A percentile compares a stretch with the other conserved stretches of the same genome.
These are phyloP conservation scores for Glomus cerebriforme DNA, from an alignment of 192 early-diverging fungal genomes.

Conservation along the genomic window DNA sequence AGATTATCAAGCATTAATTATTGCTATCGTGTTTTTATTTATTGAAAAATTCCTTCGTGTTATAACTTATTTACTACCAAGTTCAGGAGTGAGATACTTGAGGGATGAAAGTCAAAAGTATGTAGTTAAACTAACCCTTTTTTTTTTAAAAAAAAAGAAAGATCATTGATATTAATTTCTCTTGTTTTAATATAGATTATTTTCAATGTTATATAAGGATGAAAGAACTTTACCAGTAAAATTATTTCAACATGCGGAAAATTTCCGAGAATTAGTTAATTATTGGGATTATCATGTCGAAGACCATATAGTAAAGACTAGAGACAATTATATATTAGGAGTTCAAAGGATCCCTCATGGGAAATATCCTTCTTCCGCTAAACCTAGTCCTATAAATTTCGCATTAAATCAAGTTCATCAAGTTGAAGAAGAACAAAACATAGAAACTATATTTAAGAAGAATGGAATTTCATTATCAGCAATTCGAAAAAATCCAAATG, in stretches of 20 bases:
- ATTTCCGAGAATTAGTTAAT: constrained; percentile 49
- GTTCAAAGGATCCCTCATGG: constrained; percentile 72
- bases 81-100: constrained; percentile 49
- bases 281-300: constrained; percentile 76
- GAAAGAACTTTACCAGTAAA: constrained; percentile 40
- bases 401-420: not conserved
- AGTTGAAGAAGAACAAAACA: not conserved
- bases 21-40: constrained; percentile 69
- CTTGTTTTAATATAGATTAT: not conserved
- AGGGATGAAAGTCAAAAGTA: constrained; percentile 35
- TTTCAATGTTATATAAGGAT: constrained; percentile 12
- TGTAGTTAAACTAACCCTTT: not conserved
- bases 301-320: constrained; percentile 83
- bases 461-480: constrained; percentile 43
- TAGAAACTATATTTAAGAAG: constrained; percentile 23
- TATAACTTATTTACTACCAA: constrained; percentile 64
- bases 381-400: not conserved
- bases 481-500: constrained; percentile 24
- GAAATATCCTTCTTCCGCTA: not conserved
- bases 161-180: not conserved
- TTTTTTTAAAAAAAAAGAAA: constrained; percentile 21
- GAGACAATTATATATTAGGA: constrained; percentile 84
- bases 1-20: constrained; percentile 64
- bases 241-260: constrained; percentile 44
- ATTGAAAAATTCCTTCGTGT: constrained; percentile 72